phyloP scores from a whole-genome alignment of 306 rosid genomes.

The Cucurbita argyrosperma region DNA sequence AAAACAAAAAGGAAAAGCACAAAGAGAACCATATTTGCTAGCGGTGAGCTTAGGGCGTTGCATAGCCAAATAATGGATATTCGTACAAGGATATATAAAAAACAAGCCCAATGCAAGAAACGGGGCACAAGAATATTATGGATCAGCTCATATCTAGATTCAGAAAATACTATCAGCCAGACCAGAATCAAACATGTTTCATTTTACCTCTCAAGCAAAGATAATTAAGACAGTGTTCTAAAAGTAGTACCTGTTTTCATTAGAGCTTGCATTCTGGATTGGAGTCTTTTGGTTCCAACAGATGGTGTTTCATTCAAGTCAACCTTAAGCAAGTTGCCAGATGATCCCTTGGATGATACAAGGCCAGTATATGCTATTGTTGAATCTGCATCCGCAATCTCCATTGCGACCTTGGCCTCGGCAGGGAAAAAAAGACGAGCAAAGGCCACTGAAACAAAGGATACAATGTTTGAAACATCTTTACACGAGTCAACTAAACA shows the following conservation, averaged over 20 bases:
- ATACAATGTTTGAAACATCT: too few species aligned
- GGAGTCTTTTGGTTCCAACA: conserved; percentile 44
- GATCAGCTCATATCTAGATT: background rate
- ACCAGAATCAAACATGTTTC: background rate
- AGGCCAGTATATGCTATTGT: conserved; percentile 13
- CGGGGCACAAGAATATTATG: background rate
- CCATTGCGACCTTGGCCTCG: conserved; percentile 77
- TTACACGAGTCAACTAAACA: too few species aligned
- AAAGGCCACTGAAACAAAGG: conserved; percentile 49
- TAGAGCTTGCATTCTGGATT: conserved; percentile 41
- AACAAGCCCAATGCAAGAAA: background rate
- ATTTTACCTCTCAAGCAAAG: background rate
- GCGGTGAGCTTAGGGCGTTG: too few species aligned
- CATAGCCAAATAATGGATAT: too few species aligned
- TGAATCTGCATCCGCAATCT: conserved; percentile 51
- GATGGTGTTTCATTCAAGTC: conserved; percentile 75
- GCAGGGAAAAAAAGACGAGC: conserved; percentile 63
- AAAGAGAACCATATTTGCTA: too few species aligned
- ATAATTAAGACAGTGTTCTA: background rate
- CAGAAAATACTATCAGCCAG: background rate
- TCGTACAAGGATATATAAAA: too few species aligned
- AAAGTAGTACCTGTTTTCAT: conserved; percentile 57
- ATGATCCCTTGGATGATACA: conserved; percentile 25
- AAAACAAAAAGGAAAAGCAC: too few species aligned
- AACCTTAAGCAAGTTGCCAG: conserved; percentile 48